Evolutionary conservation across 2,329 filamentous ascomycete genomes (phyloP), one percentile per base, ranked within the genome.

Genomic region (Aspergillus ochraceus): DNA sequence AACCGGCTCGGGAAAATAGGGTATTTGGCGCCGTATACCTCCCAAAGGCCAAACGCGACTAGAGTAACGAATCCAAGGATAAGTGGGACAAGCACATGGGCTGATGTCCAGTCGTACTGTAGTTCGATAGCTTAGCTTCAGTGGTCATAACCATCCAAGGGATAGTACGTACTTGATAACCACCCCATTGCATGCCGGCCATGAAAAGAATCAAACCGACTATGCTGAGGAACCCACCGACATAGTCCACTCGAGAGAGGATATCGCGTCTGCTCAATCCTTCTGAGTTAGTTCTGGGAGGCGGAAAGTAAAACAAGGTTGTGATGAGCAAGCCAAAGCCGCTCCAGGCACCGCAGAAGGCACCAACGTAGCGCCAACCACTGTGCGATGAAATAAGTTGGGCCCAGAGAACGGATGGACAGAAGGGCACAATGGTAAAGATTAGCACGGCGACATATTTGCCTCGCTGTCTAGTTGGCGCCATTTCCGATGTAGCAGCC

Each of bases 401-500:
- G 36, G 79, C 85, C 74, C 82, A 89, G 22, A 89, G 73, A 0
- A 86, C 85, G 1, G 85, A 84, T 0, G 87, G 86, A 58, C 82
- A 83, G 69, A 88, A 88, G 0, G 86, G 86, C 1, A 87, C 63
- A 59, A 89, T 86, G 57, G 83, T 86, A 66, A 88, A 81, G 50
- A 88, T 82, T 14, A 90, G 74, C 0, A 81, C 71, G 12, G 84
- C 83, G 24, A 89, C 83, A 67, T 89, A 89, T 68, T 82, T 82
- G 30, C 86, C 88, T 52, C 88, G 83, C 71, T 89, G 85, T 19
- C 83, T 79, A 20, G 85, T 85, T 1, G 88, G 88, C 0, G 86
- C 88, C 60, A 90, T 80, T 70, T 91, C 88, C 2, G 86, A 86
- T 1, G 87, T 88, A 36, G 83, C 88, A 29, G 88, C 87, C 9